phyloP scores from a whole-genome alignment of 768 basidiomycete genomes.

The Sistotremastrum suecicum region DNA sequence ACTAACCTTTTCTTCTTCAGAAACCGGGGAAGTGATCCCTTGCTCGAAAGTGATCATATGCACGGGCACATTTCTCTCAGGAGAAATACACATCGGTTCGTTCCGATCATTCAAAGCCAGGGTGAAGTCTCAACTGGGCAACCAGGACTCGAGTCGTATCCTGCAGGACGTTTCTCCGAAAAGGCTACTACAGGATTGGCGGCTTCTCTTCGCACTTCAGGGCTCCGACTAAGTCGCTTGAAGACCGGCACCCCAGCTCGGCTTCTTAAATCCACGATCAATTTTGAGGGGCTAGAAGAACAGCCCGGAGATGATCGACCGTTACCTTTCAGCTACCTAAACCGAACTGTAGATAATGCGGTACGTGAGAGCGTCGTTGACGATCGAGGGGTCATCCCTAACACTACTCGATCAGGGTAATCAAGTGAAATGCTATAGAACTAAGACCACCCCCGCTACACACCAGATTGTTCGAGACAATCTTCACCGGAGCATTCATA shows the following conservation, averaged over 20 bases:
- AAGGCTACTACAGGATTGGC: conserved; percentile 64
- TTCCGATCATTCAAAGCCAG: neutral
- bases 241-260: conserved; percentile 79
- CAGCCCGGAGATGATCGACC: conserved; percentile 60
- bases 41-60: conserved; percentile 80
- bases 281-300: conserved; percentile 43
- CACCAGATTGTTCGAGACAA: conserved; percentile 66
- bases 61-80: conserved; percentile 84
- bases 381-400: too few species aligned
- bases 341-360: conserved; percentile 52
- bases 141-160: conserved; percentile 49
- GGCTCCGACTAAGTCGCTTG: conserved; percentile 70
- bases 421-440: conserved; percentile 62
- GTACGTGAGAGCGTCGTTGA: conserved; percentile 21
- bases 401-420: conserved; percentile 31
- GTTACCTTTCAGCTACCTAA: conserved; percentile 64
- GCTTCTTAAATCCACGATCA: conserved; percentile 52
- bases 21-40: conserved; percentile 55
- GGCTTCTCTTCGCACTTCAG: conserved; percentile 54
- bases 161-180: conserved; percentile 66
- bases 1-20: conserved; percentile 22
- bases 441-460: conserved; percentile 56
- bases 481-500: conserved; percentile 67
- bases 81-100: conserved; percentile 79
- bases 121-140: conserved; percentile 12